phyloP scores from a whole-genome alignment of 169 alveolate genomes.

The Perkinsus chesapeaki region DNA sequence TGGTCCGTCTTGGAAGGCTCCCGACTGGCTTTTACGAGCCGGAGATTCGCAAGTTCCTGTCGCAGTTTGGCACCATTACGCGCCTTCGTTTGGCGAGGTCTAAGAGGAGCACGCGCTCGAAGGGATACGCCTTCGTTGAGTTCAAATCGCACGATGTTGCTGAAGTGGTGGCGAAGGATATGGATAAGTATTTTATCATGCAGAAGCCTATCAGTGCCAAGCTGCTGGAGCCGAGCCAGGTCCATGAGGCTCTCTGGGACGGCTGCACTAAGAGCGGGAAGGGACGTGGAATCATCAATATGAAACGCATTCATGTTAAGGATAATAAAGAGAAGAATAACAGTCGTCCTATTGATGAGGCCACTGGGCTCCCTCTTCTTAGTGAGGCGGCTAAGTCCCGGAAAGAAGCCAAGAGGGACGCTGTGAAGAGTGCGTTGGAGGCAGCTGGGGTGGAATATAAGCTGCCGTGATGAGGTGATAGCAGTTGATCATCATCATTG shows the following conservation, averaged over 20 bases:
- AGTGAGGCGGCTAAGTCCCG: neutral
- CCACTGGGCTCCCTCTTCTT: neutral
- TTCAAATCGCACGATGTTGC: constrained; percentile 62
- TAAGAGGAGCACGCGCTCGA: constrained; percentile 63
- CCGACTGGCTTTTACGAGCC: constrained; percentile 70
- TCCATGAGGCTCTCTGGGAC: neutral
- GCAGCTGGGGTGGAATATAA: neutral
- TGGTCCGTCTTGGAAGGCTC: constrained; percentile 62
- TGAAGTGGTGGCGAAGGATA: constrained; percentile 59
- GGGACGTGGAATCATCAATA: neutral
- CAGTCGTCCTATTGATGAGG: neutral
- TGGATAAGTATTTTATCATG: constrained; percentile 56
- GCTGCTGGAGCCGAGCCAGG: neutral
- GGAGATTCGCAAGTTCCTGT: constrained; percentile 57
- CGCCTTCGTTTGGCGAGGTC: constrained; percentile 51
- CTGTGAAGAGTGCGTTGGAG: neutral
- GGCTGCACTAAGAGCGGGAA: neutral
- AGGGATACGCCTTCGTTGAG: constrained; percentile 69
- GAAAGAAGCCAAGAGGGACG: neutral
- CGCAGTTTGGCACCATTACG: constrained; percentile 63
- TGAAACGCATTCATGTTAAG: neutral
- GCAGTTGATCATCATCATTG: neutral
- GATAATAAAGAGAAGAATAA: neutral
- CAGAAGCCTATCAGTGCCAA: constrained; percentile 19
- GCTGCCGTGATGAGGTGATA: neutral